Conservation (phyloP, 768 basidiomycete genomes). For the Cubamyces lactineus region DNA sequence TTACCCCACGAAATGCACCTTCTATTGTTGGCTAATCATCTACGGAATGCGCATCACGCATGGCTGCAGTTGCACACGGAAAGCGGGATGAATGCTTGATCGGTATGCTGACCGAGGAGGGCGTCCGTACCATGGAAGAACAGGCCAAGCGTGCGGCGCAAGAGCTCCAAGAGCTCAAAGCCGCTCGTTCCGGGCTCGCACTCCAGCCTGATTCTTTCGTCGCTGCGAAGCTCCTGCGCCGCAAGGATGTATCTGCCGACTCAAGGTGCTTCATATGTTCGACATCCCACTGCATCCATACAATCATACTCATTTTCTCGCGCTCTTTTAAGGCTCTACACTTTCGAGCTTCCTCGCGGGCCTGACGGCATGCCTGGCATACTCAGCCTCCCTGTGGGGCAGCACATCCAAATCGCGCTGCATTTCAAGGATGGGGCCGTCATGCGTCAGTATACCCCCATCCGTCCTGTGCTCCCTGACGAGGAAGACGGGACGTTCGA, state of each 20-base stretch:
- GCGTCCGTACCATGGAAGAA: constrained; percentile 25
- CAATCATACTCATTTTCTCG: background rate
- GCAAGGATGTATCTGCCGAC: constrained; percentile 19
- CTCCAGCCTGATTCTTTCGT: constrained; percentile 29
- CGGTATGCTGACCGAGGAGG: constrained; percentile 22
- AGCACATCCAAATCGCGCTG: constrained; percentile 28
- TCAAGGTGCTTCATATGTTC: constrained; percentile 9
- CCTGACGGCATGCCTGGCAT: constrained; percentile 20
- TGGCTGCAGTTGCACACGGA: constrained; percentile 25
- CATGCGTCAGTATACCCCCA: constrained; percentile 28
- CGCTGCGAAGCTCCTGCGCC: constrained; percentile 21
- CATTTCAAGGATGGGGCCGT: constrained; percentile 31
- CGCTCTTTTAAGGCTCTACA: constrained; percentile 21
- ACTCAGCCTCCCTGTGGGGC: constrained; percentile 28
- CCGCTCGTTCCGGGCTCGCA: constrained; percentile 20
- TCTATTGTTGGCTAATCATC: no score
- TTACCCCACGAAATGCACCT: no score
- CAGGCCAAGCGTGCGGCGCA: constrained; percentile 25
- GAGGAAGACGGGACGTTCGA: constrained; percentile 33
- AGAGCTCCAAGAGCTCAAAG: constrained; percentile 23
- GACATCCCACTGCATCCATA: background rate
- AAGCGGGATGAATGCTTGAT: constrained; percentile 28
- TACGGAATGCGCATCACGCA: background rate
- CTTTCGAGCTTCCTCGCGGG: constrained; percentile 27
- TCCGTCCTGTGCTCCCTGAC: constrained; percentile 24